These are phyloP conservation scores for Xylaria flabelliformis DNA, from an alignment of 495 filamentous ascomycete species.

Conservation along the genomic window DNA sequence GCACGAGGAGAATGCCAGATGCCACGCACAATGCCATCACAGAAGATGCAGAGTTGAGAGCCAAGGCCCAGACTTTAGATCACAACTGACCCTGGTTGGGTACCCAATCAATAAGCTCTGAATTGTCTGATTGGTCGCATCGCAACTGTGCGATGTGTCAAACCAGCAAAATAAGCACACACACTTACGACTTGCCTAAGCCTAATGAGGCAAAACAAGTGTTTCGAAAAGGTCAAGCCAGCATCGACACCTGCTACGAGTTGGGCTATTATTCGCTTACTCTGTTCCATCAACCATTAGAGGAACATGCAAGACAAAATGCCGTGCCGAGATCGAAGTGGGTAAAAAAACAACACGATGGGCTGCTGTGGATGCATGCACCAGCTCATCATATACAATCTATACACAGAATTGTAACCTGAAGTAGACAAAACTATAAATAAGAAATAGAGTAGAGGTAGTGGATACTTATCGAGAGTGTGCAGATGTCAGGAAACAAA, in stretches of 20 bases:
- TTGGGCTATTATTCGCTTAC: constrained; percentile 21
- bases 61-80: constrained; percentile 18
- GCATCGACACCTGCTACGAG: constrained; percentile 11
- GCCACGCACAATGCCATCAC: constrained; percentile 24
- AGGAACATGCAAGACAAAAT: constrained; percentile 32
- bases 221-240: constrained; percentile 22
- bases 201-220: constrained; percentile 22
- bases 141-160: constrained; percentile 23
- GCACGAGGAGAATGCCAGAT: constrained; percentile 22
- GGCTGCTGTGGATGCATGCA: neutral
- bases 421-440: neutral
- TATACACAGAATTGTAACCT: neutral
- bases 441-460: neutral
- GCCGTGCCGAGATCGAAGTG: constrained; percentile 17
- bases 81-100: constrained; percentile 18
- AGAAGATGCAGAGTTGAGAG: constrained; percentile 1
- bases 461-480: neutral
- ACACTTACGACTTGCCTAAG: constrained; percentile 10
- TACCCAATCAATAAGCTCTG: constrained; percentile 20
- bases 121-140: constrained; percentile 25
- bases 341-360: constrained; percentile 14
- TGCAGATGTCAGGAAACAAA: neutral
- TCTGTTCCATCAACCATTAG: constrained; percentile 8
- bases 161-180: constrained; percentile 14
- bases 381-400: constrained; percentile 15